A percentile compares a stretch with the other conserved stretches of the same genome.
Conservation (phyloP, 1,284 basidiomycete species). For the Mycocalia duriaeana region DNA sequence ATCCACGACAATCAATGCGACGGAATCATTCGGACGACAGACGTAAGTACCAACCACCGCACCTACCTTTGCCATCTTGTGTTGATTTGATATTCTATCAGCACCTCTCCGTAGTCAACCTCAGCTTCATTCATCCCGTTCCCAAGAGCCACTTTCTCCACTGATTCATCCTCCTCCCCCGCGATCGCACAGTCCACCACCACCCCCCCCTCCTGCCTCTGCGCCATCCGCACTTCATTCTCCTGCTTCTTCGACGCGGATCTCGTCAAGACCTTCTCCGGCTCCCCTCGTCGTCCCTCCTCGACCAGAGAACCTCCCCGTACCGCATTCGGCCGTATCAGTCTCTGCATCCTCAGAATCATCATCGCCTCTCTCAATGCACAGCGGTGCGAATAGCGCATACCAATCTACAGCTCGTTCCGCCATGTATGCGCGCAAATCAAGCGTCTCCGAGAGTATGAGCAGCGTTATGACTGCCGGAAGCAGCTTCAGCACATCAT, state of each 20-base stretch:
- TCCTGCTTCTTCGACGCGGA: slow-evolving; percentile 16
- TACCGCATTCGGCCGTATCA: slow-evolving; percentile 22
- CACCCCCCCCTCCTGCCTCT: slow-evolving; percentile 23
- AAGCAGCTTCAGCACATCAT: slow-evolving; percentile 16
- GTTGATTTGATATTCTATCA: slow-evolving; percentile 16
- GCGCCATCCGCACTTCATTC: slow-evolving; percentile 17
- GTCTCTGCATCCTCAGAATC: slow-evolving; percentile 26
- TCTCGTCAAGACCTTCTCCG: slow-evolving; percentile 28
- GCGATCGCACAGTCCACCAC: slow-evolving; percentile 14
- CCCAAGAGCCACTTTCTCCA: slow-evolving; percentile 32
- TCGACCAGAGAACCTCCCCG: slow-evolving; percentile 33
- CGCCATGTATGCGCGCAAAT: slow-evolving; percentile 25
- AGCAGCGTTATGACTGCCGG: slow-evolving; percentile 23
- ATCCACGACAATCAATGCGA: slow-evolving; percentile 27
- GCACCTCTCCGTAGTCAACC: slow-evolving; percentile 22
- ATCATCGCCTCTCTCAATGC: slow-evolving; percentile 14
- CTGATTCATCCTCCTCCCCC: slow-evolving; percentile 20
- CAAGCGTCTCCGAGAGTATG: slow-evolving; percentile 29
- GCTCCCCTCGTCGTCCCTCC: slow-evolving; percentile 40
- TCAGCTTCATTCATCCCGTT: slow-evolving; percentile 32
- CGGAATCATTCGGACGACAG: slow-evolving; percentile 50
- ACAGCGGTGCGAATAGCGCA: slow-evolving; percentile 14
- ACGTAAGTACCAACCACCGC: slow-evolving; percentile 41
- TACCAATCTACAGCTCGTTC: slow-evolving; percentile 14
- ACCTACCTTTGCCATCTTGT: too few species aligned